A percentile compares a stretch with the other conserved stretches of the same genome.
Conservation (phyloP, 1,139 yeast species). For the Wickerhamomyces sp. region DNA sequence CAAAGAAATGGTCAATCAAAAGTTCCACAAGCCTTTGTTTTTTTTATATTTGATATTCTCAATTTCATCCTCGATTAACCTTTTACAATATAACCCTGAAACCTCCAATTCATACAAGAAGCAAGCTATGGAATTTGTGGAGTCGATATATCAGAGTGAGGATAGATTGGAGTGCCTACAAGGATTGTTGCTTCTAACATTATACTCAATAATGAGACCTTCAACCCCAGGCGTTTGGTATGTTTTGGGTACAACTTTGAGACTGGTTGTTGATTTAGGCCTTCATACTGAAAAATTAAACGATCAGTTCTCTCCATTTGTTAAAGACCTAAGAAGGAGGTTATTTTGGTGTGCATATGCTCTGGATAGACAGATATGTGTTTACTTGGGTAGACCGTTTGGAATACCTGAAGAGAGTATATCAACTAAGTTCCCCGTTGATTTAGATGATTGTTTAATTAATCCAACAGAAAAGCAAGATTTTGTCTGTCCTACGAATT, state of each 20-base stretch:
- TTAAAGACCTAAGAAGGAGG: constrained; percentile 67
- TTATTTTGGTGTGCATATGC: constrained; percentile 89
- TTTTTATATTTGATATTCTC: constrained; percentile 77
- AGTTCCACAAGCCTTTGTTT: constrained; percentile 44
- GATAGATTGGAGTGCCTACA: constrained; percentile 71
- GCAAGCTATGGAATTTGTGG: constrained; percentile 62
- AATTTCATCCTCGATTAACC: constrained; percentile 72
- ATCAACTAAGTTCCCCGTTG: constrained; percentile 64
- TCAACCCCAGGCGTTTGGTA: constrained; percentile 93
- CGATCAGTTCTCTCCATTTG: constrained; percentile 45
- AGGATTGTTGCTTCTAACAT: constrained; percentile 61
- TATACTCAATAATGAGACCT: constrained; percentile 73
- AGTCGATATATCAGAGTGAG: constrained; percentile 50
- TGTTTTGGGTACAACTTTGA: constrained; percentile 71
- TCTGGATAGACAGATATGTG: constrained; percentile 73
- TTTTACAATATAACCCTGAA: constrained; percentile 61
- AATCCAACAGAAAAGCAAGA: constrained; percentile 31
- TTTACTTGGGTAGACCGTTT: constrained; percentile 67
- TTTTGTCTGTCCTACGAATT: constrained; percentile 28
- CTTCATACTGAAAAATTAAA: constrained; percentile 59
- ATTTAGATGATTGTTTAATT: constrained; percentile 66
- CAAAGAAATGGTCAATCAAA: constrained; percentile 36
- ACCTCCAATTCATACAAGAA: constrained; percentile 69
- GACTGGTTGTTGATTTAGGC: constrained; percentile 80
- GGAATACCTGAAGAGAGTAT: constrained; percentile 73